A percentile compares a stretch with the other conserved stretches of the same genome.
Conservation (phyloP, 1,139 yeast genomes). For the Tardiomyces depauwii region DNA sequence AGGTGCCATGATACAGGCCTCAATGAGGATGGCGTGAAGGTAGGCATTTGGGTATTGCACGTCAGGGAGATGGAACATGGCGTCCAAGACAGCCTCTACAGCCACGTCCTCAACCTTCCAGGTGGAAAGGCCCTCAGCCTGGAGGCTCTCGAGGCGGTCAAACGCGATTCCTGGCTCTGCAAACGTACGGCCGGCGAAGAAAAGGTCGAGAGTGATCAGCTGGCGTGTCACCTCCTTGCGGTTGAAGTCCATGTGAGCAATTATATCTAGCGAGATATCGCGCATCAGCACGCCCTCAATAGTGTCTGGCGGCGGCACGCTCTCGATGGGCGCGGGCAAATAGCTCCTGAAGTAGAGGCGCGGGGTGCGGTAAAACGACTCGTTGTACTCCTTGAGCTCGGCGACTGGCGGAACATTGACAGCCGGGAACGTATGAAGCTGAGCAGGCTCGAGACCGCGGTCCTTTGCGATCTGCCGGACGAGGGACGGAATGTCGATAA, state of each 20-base stretch:
- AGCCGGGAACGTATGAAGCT: constrained; percentile 31
- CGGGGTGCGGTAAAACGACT: constrained; percentile 29
- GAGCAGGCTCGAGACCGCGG: constrained; percentile 8
- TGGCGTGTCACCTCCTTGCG: constrained; percentile 82
- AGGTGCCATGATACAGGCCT: constrained; percentile 79
- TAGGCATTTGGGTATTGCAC: constrained; percentile 61
- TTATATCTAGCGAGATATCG: constrained; percentile 64
- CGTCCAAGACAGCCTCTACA: constrained; percentile 67
- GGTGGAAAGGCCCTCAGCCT: constrained; percentile 36
- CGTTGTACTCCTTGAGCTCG: constrained; percentile 5
- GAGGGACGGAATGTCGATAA: constrained; percentile 11
- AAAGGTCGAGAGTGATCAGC: constrained; percentile 61
- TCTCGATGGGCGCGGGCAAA: constrained; percentile 43
- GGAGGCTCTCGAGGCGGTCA: constrained; percentile 47
- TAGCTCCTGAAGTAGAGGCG: constrained; percentile 59
- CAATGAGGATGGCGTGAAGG: constrained; percentile 77
- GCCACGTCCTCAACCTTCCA: constrained; percentile 92
- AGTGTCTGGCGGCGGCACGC: constrained; percentile 58
- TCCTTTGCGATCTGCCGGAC: constrained; percentile 7
- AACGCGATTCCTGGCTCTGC: constrained; percentile 78
- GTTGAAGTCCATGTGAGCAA: constrained; percentile 77
- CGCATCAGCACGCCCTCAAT: constrained; percentile 56
- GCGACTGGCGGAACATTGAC: constrained; percentile 20
- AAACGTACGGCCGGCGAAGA: constrained; percentile 59
- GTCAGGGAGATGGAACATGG: constrained; percentile 65